phyloP scores from a whole-genome alignment of 257 asterid genomes.

The Penstemon davidsonii region DNA sequence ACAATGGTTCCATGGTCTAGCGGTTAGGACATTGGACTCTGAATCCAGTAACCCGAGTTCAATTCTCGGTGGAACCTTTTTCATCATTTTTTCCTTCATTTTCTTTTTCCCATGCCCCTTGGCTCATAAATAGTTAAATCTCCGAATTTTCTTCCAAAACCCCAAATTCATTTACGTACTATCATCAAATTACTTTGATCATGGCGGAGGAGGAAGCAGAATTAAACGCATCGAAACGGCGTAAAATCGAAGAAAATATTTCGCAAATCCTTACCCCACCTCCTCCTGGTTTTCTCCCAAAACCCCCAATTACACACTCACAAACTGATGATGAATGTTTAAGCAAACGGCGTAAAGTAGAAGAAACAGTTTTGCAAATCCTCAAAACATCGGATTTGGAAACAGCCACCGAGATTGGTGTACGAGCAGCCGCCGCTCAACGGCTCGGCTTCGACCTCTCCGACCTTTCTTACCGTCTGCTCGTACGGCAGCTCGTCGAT shows the following conservation, averaged over 20 bases:
- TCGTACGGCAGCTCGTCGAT: constrained; percentile 47
- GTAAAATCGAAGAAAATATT: constrained; percentile 45
- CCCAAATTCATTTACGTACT: too few species aligned
- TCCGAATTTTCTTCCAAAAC: too few species aligned
- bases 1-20: too few species aligned
- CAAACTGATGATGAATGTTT: too few species aligned
- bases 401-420: constrained; percentile 53
- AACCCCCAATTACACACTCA: background rate
- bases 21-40: too few species aligned
- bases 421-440: constrained; percentile 51
- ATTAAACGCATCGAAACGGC: constrained; percentile 37
- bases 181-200: too few species aligned
- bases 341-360: constrained; percentile 1
- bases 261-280: constrained; percentile 42
- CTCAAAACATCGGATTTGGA: constrained; percentile 42
- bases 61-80: too few species aligned
- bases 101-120: too few species aligned
- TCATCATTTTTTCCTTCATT: too few species aligned
- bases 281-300: background rate
- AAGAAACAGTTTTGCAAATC: constrained; percentile 1
- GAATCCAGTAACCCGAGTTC: too few species aligned
- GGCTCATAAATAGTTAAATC: too few species aligned
- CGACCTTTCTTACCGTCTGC: constrained; percentile 36
- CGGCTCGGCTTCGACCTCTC: constrained; percentile 48
- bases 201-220: constrained; percentile 34